These are phyloP conservation scores for Pyrus bretschneideri DNA, from an alignment of 306 rosid species.

Conservation along the genomic window DNA sequence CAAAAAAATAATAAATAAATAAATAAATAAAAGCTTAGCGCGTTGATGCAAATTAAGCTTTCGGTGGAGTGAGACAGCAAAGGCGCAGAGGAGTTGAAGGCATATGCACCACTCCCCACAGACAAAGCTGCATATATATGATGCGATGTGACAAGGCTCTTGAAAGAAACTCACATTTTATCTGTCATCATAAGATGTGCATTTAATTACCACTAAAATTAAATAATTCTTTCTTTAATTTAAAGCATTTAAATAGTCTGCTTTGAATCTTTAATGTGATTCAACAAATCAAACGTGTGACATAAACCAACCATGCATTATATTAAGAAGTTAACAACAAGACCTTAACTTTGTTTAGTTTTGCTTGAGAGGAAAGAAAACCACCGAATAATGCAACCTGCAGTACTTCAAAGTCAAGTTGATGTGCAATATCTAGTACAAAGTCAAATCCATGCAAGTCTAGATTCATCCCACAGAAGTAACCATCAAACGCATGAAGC, in stretches of 20 bases:
- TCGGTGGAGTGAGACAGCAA: slow-evolving; percentile 34
- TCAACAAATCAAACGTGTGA: neutral
- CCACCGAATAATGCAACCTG: neutral
- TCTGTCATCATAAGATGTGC: neutral
- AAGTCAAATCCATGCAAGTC: slow-evolving; percentile 19
- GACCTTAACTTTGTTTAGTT: neutral
- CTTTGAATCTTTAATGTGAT: neutral
- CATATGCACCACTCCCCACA: neutral
- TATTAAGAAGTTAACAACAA: neutral
- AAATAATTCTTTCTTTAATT: neutral
- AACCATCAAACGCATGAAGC: neutral
- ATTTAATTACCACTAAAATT: neutral
- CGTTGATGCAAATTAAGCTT: slow-evolving; percentile 5
- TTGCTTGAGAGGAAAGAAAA: neutral
- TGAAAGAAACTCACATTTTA: neutral
- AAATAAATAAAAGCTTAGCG: neutral
- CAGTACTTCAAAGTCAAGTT: neutral
- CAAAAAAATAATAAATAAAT: too few species aligned
- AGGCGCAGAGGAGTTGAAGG: neutral
- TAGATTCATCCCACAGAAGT: neutral
- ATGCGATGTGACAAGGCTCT: neutral
- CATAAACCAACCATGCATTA: neutral
- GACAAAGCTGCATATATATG: slow-evolving; percentile 10
- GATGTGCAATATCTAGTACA: neutral
- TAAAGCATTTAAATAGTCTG: neutral